Base-by-base conservation (phyloP, 139 green algal genomes). In the Chlorella sp. region DNA sequence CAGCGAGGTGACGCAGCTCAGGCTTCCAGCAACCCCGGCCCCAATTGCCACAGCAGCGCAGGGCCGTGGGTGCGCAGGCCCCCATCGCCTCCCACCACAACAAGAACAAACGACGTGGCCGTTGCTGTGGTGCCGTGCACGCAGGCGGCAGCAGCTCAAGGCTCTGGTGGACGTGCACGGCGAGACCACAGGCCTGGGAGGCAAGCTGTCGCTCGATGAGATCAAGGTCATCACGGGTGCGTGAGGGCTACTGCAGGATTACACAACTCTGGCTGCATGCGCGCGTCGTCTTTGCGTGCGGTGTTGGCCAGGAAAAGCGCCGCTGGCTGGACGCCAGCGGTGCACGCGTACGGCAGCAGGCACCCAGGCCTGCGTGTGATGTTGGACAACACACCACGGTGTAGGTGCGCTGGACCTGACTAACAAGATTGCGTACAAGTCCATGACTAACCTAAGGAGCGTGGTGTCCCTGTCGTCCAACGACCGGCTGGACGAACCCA, bases 361-460 rank as follows among this genome's bases (percentile, higher is more conserved):
- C n/a, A n/a, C n/a, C n/a, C n/a, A n/a, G n/a, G n/a, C n/a, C 5
- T 30, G 26, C 5, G 60, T 30, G 27, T 14, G 60, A 30, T 30
- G 26, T n/a, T n/a, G n/a, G n/a, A n/a, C n/a, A n/a, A n/a, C n/a
- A n/a, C n/a, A n/a, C n/a, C n/a, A n/a, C n/a, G n/a, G n/a, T n/a
- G n/a, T n/a, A n/a, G 90, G 91, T 0, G 93, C 88, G 0, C 75
- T 98, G 49, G 91, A 98, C 72, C 77, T 96, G 59, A 91, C 87
- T 0, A 72, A 82, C 73, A 96, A 97, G 80, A 87, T 73, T 0
- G 93, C 92, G 0, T 77, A 74, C 33, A 63, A 84, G n/a, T 83
- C 69, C 42, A 95, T 96, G 88, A 98, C 93, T 0, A 87, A 85
- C 17, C 66, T 97, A 33, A 81, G 92, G 65, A 92, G 93, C 80